A percentile compares a stretch with the other conserved stretches of the same genome.
phyloP scores from a whole-genome alignment of 306 rosid species.

The Corylus avellana region DNA sequence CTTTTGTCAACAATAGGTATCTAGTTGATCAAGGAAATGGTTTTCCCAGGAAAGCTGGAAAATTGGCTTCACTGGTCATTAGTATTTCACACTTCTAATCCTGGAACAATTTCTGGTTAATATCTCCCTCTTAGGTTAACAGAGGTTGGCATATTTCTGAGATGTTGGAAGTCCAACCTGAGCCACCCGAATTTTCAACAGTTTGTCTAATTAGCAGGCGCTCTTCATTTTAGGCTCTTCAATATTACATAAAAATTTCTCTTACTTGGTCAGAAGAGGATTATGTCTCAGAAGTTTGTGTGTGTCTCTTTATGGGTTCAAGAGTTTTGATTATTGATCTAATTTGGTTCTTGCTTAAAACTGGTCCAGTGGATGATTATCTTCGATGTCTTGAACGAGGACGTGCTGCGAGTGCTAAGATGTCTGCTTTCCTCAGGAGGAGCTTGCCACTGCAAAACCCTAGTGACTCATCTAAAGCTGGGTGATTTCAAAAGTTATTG shows the following conservation, averaged over 20 bases:
- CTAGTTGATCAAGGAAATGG: not conserved
- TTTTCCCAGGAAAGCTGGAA: not conserved
- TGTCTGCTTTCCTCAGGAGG: constrained; percentile 78
- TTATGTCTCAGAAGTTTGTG: not conserved
- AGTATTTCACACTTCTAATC: not conserved
- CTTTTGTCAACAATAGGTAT: not conserved
- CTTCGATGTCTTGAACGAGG: constrained; percentile 88
- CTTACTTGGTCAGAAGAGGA: not conserved
- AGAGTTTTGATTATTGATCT: not conserved
- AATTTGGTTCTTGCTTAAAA: constrained; percentile 25
- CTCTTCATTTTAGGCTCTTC: not conserved
- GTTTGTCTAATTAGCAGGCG: not conserved
- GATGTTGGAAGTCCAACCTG: not conserved
- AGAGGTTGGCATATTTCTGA: not conserved
- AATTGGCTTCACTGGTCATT: not conserved
- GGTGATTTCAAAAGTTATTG: constrained; percentile 27
- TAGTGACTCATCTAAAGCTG: constrained; percentile 39
- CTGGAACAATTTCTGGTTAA: not conserved
- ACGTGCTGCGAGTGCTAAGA: constrained; percentile 62
- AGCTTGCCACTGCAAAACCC: constrained; percentile 57
- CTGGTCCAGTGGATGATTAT: constrained; percentile 71
- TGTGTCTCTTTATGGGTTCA: not conserved
- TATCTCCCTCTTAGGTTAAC: not conserved
- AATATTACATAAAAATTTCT: not conserved
- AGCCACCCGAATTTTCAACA: not conserved